Conservation (phyloP, 2,329 filamentous ascomycete species). For the Colletotrichum sansevieriae region DNA sequence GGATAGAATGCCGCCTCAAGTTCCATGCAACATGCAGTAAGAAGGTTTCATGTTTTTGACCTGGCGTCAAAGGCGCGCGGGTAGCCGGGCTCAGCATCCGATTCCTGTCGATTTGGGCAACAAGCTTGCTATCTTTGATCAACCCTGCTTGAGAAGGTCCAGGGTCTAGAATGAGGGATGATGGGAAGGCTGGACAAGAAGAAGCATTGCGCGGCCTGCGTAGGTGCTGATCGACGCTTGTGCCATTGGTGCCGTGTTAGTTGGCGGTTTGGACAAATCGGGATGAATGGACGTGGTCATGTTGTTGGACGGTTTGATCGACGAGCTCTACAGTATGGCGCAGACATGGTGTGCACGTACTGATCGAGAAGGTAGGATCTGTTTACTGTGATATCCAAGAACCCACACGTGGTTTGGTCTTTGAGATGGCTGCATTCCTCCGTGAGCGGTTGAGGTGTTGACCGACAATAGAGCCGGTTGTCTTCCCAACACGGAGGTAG, state of each 20-base stretch:
- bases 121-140: slow-evolving; percentile 13
- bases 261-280: slow-evolving; percentile 20
- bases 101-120: slow-evolving; percentile 18
- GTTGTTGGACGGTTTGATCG: slow-evolving; percentile 26
- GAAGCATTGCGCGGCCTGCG: slow-evolving; percentile 37
- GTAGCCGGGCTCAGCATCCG: slow-evolving; percentile 12
- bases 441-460: slow-evolving; percentile 14
- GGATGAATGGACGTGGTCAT: slow-evolving; percentile 13
- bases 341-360: slow-evolving; percentile 5
- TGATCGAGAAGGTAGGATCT: background rate
- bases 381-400: background rate
- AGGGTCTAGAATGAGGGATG: slow-evolving; percentile 18
- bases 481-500: background rate
- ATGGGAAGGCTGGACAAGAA: slow-evolving; percentile 8
- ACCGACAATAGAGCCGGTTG: background rate
- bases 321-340: background rate
- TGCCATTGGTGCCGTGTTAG: slow-evolving; percentile 30
- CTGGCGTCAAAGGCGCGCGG: slow-evolving; percentile 36
- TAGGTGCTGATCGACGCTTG: slow-evolving; percentile 30
- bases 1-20: background rate
- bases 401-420: slow-evolving; percentile 11
- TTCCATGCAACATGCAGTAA: slow-evolving; percentile 29
- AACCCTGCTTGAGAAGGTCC: slow-evolving; percentile 7
- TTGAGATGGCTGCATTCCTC: slow-evolving; percentile 24
- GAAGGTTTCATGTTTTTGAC: slow-evolving; percentile 36